Conservation (phyloP, 768 basidiomycete species). For the Trametes gibbosa region DNA sequence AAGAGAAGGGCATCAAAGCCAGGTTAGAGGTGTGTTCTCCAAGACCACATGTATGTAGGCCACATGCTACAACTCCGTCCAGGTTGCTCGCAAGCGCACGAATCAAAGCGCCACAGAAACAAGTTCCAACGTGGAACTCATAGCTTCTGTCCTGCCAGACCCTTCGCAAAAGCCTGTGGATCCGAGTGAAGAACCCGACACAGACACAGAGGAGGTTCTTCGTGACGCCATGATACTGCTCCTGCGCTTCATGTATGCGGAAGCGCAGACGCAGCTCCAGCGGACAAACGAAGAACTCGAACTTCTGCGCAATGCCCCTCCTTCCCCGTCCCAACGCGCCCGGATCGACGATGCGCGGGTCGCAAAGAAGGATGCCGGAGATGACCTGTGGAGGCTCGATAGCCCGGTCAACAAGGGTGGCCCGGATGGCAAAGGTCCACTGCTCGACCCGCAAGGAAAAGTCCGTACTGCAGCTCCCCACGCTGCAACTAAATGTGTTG, state of each 20-base stretch:
- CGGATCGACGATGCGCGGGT: constrained; percentile 37
- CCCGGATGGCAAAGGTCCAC: constrained; percentile 50
- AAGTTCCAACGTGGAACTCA: constrained; percentile 58
- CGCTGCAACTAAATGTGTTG: background rate
- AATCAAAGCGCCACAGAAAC: constrained; percentile 36
- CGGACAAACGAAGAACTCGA: constrained; percentile 71
- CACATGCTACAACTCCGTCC: background rate
- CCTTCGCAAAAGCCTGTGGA: constrained; percentile 17
- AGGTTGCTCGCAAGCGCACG: constrained; percentile 57
- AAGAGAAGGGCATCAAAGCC: constrained; percentile 75
- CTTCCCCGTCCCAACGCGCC: constrained; percentile 31
- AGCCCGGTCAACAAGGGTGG: constrained; percentile 34
- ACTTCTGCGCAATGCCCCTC: constrained; percentile 57
- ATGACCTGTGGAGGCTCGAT: constrained; percentile 76
- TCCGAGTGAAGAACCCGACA: constrained; percentile 48
- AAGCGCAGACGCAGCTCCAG: constrained; percentile 64
- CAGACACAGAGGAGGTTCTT: constrained; percentile 60
- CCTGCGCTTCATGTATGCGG: constrained; percentile 68
- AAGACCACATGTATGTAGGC: background rate
- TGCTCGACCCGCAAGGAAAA: constrained; percentile 76
- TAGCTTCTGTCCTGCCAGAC: constrained; percentile 56
- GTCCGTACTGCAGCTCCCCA: constrained; percentile 39
- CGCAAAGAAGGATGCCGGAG: constrained; percentile 41
- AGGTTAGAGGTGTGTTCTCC: constrained; percentile 57
- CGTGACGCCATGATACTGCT: constrained; percentile 70